Percentiles rank a stretch among this genome's conserved stretches.
Conservation (phyloP, 1,284 basidiomycete genomes). For the Cutaneotrichosporon arboriforme region DNA sequence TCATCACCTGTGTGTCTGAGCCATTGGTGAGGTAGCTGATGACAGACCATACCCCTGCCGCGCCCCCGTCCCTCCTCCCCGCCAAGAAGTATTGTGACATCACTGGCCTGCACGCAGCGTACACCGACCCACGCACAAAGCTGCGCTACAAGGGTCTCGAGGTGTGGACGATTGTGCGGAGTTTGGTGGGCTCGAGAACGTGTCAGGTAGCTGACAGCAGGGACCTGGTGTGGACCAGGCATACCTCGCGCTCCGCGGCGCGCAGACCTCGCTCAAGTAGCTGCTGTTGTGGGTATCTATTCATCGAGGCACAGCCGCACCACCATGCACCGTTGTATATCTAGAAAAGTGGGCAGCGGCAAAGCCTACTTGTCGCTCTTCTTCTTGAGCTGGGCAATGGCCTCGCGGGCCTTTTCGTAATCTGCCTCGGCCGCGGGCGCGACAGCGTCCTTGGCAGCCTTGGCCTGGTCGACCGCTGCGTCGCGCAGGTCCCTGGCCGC, state of each 20-base stretch:
- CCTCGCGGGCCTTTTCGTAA: conserved; percentile 26
- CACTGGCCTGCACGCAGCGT: conserved; percentile 50
- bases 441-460: conserved; percentile 10
- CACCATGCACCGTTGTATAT: conserved; percentile 4
- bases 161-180: conserved; percentile 46
- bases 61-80: conserved; percentile 46
- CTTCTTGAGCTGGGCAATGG: conserved; percentile 2
- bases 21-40: not conserved
- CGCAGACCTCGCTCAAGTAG: conserved; percentile 44
- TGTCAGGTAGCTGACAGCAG: conserved; percentile 17
- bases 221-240: conserved; percentile 47
- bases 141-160: conserved; percentile 48
- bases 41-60: conserved; percentile 45
- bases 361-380: conserved; percentile 1
- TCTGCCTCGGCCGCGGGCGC: conserved; percentile 13
- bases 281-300: not conserved
- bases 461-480: conserved; percentile 11
- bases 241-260: conserved; percentile 43
- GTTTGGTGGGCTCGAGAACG: conserved; percentile 34
- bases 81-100: conserved; percentile 53
- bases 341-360: not conserved
- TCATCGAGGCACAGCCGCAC: not conserved
- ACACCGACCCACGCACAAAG: conserved; percentile 48
- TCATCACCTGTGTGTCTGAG: conserved; percentile 44
- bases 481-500: conserved; percentile 5